Percentiles rank a stretch among this genome's conserved stretches.
These are phyloP conservation scores for Myxozyma monticola DNA, from an alignment of 805 yeast species.

Conservation along the genomic window DNA sequence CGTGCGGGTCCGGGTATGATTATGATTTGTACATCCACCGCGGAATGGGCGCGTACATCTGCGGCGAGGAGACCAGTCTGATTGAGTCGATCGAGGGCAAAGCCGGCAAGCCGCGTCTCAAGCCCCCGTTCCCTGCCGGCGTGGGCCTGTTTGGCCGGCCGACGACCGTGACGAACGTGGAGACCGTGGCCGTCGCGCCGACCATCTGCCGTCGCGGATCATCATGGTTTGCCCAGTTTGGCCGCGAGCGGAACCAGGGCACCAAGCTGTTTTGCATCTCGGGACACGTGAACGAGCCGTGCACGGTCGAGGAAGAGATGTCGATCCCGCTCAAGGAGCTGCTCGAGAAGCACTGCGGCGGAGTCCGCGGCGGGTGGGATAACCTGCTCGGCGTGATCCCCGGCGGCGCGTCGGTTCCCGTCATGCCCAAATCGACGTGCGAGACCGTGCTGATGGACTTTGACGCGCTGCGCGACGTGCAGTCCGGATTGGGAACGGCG, in stretches of 20 bases:
- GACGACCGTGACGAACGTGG: conserved; percentile 86
- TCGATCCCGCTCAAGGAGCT: conserved; percentile 81
- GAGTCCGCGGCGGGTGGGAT: conserved; percentile 91
- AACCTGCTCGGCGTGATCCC: conserved; percentile 84
- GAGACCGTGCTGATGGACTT: conserved; percentile 79
- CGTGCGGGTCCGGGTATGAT: conserved; percentile 83
- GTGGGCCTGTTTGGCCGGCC: conserved; percentile 91
- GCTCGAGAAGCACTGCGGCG: conserved; percentile 87
- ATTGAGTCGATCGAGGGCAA: conserved; percentile 89
- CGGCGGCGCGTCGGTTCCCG: conserved; percentile 87
- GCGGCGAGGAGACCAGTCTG: conserved; percentile 90
- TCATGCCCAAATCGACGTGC: conserved; percentile 67
- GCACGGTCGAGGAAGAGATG: conserved; percentile 94
- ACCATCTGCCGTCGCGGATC: conserved; percentile 88
- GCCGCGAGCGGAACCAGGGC: conserved; percentile 82
- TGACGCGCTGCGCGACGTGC: conserved; percentile 81
- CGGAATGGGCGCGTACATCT: conserved; percentile 91
- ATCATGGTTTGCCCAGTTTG: conserved; percentile 80
- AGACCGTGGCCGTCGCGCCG: conserved; percentile 87
- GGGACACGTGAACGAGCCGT: conserved; percentile 89
- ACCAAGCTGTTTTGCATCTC: conserved; percentile 83
- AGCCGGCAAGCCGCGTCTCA: conserved; percentile 90
- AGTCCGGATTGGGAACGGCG: conserved; percentile 88
- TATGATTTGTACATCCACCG: conserved; percentile 84
- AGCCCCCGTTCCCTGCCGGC: conserved; percentile 95